Percentiles rank a stretch among this genome's conserved stretches.
phyloP scores from a whole-genome alignment of 139 green algal genomes.

The Eudorina sp. region DNA sequence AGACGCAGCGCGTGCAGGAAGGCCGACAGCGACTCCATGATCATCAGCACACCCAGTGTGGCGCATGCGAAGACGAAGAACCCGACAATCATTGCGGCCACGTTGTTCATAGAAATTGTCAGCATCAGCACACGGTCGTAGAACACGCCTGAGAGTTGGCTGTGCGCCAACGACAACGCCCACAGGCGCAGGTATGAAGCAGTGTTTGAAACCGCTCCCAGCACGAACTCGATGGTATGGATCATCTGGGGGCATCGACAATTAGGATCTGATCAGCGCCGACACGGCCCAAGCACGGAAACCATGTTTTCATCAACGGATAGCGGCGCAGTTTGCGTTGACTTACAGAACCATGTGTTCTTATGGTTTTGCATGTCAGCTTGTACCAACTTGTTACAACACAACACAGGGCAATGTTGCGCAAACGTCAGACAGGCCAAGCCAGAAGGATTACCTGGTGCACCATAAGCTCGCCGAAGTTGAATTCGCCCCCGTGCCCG shows the following conservation, averaged over 20 bases:
- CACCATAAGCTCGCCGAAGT: constrained; percentile 86
- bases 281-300: too few relatives aligned
- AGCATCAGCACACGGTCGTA: constrained; percentile 96
- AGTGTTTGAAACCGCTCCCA: constrained; percentile 98
- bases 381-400: too few relatives aligned
- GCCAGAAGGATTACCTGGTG: constrained; percentile 15
- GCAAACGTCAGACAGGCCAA: background rate
- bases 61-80: constrained; percentile 94
- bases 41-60: constrained; percentile 97
- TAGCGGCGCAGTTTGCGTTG: too few relatives aligned
- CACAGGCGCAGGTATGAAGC: constrained; percentile 98
- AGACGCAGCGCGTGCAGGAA: constrained; percentile 98
- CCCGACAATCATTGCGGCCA: constrained; percentile 73
- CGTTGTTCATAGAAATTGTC: constrained; percentile 62
- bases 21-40: constrained; percentile 97
- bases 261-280: too few relatives aligned
- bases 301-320: too few relatives aligned
- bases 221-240: constrained; percentile 99
- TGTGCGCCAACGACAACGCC: constrained; percentile 97
- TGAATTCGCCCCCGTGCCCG: constrained; percentile 71
- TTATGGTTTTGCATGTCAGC: too few relatives aligned
- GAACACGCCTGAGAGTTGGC: constrained; percentile 93
- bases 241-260: too few relatives aligned
- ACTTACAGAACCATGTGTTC: too few relatives aligned
- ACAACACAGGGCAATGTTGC: too few relatives aligned